Evolutionary conservation across 345 rosid species (phyloP), one percentile per base, ranked within the genome.

Genomic region (Chamaenerion angustifolium): DNA sequence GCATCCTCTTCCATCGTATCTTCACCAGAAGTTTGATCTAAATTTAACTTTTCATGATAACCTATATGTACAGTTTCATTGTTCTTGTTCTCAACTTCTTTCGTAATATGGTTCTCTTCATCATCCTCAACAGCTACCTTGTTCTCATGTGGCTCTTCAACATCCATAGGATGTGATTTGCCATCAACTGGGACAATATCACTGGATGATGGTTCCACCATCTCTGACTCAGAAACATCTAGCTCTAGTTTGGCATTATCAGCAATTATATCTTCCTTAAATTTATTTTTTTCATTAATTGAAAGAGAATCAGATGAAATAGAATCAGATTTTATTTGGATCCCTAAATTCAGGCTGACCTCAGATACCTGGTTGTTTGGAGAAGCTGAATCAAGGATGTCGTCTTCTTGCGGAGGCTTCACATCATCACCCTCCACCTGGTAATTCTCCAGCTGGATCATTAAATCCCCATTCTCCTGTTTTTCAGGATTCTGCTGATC

Each of bases 261-360:
- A 92, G 82, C 81, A 88, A 71, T 82, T 76, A 80, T 64, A 63
- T 82, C 82, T 88, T 82, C 96, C 90, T 88, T 92, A 67, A 77
- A 74, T 82, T 88, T 94, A 78, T 74, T 74, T 75, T 78, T 92
- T 79, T 76, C 90, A 80, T 77, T 84, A 87, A 82, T 84, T 82
- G 95, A 80, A 64, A 88, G 84, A 88, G 78, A 85, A 93, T 93
- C 95, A 85, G 90, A 72, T 88, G 86, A 74, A 82, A 93, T 72
- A 80, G 94, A 80, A 84, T 85, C 94, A 82, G 86, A 93, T 81
- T 82, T 88, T 88, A 85, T 88, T 85, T 76, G 94, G 79, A 70
- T 74, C 88, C 95, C 99, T 81, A 82, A 73, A 75, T 55, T 74
- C 59, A 84, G 75, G 95, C 76, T 93, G 84, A 88, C 96, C 85